Percentiles rank a stretch among this genome's conserved stretches.
These are phyloP conservation scores for Pseudogymnoascus sp. DNA, from an alignment of 2,329 filamentous ascomycete genomes.

Conservation along the genomic window DNA sequence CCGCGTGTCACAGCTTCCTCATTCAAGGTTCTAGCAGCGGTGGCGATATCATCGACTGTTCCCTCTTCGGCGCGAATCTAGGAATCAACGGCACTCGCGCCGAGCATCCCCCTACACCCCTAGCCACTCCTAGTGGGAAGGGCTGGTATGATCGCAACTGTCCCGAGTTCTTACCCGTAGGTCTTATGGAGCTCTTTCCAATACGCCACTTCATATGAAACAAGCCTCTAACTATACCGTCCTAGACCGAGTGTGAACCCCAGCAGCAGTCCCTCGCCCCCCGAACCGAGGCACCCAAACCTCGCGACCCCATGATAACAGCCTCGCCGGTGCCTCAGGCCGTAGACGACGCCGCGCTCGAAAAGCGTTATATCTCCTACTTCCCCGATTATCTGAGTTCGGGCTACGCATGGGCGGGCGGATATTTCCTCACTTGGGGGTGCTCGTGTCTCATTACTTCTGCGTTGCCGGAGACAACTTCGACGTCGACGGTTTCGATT, in stretches of 20 bases:
- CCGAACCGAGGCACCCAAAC: not conserved
- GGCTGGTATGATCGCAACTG: not conserved
- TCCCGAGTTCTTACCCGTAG: not conserved
- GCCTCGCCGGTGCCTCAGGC: not conserved
- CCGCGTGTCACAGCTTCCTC: not conserved
- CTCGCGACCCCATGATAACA: not conserved
- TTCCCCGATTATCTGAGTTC: not conserved
- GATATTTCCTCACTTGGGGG: not conserved
- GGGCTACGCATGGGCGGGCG: not conserved
- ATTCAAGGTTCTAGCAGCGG: not conserved
- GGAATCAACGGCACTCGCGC: not conserved
- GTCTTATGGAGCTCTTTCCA: not conserved
- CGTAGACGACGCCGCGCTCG: not conserved
- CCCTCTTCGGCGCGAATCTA: not conserved
- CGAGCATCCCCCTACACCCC: not conserved
- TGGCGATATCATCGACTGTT: not conserved
- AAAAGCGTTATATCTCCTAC: not conserved
- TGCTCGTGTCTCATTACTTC: not conserved
- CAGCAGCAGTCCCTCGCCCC: not conserved
- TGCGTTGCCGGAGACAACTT: not conserved
- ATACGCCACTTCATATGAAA: not conserved
- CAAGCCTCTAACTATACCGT: not conserved
- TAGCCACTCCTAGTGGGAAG: not conserved
- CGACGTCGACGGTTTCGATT: not conserved
- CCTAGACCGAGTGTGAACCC: not conserved